Percentiles rank a stretch among this genome's conserved stretches.
Conservation (phyloP, 2,329 filamentous ascomycete genomes). For the Geosmithia flava region DNA sequence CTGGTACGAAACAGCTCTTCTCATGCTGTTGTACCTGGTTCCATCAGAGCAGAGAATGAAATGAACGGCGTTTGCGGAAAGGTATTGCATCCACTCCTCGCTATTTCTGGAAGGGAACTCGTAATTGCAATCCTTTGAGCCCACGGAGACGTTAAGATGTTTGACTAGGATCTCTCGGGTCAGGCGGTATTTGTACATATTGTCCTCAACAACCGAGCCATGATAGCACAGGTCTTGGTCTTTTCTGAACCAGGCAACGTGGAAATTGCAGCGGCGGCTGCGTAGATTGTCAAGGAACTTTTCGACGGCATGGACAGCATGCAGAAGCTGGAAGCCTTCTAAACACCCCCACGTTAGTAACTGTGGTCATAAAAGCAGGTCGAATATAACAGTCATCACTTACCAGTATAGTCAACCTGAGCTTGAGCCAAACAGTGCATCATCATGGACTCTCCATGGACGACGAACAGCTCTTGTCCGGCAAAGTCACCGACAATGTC, state of each 20-base stretch:
- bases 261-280: constrained; percentile 56
- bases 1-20: constrained; percentile 4
- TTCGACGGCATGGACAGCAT: constrained; percentile 59
- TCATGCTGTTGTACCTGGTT: constrained; percentile 6
- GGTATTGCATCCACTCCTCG: constrained; percentile 39
- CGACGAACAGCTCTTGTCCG: constrained; percentile 58
- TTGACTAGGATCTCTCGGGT: constrained; percentile 51
- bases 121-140: constrained; percentile 26
- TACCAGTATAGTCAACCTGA: constrained; percentile 49
- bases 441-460: constrained; percentile 64
- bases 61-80: constrained; percentile 41
- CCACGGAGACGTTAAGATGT: constrained; percentile 33
- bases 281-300: constrained; percentile 47
- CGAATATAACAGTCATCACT: constrained; percentile 2
- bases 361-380: not conserved
- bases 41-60: constrained; percentile 62
- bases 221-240: constrained; percentile 45
- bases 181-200: constrained; percentile 41
- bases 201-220: constrained; percentile 3
- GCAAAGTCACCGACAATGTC: constrained; percentile 67
- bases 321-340: constrained; percentile 58
- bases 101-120: constrained; percentile 31
- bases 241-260: constrained; percentile 55
- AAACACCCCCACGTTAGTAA: no score
- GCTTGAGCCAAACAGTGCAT: constrained; percentile 48